Conservation (phyloP, 192 early-diverging fungal genomes). For the Backusella sp. region DNA sequence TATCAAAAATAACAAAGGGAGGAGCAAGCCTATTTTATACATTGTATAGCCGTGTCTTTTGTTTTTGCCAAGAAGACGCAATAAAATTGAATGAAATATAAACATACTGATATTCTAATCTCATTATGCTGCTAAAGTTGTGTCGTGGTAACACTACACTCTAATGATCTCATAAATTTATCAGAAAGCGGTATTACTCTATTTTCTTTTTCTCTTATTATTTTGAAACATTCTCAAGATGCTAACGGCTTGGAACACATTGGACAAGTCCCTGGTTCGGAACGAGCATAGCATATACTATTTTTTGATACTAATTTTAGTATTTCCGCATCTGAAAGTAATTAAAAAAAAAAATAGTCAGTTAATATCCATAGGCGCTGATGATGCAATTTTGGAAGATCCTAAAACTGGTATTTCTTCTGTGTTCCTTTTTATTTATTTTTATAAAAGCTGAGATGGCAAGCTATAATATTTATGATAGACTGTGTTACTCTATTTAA, state of each 20-base stretch:
- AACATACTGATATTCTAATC: not conserved
- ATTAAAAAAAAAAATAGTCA: not conserved
- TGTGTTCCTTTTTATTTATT: slow-evolving; percentile 5
- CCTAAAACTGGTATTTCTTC: slow-evolving; percentile 8
- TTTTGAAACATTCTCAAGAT: slow-evolving; percentile 1
- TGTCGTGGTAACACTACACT: not conserved
- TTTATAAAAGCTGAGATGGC: slow-evolving; percentile 2
- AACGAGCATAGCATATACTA: not conserved
- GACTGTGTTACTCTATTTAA: slow-evolving; percentile 1
- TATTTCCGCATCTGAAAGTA: not conserved
- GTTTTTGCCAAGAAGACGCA: not conserved
- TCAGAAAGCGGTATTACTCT: not conserved
- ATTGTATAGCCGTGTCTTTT: not conserved
- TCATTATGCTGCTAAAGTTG: not conserved
- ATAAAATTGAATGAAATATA: not conserved
- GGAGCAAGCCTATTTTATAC: not conserved
- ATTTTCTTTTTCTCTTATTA: not conserved
- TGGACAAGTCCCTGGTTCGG: not conserved
- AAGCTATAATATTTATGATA: slow-evolving; percentile 3
- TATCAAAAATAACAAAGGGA: not conserved
- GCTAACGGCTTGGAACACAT: not conserved
- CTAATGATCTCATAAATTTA: not conserved
- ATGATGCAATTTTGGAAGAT: not conserved
- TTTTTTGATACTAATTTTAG: not conserved
- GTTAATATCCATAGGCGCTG: not conserved